A percentile compares a stretch with the other conserved stretches of the same genome.
phyloP scores from a whole-genome alignment of 1,284 basidiomycete species.

The Malassezia restricta region DNA sequence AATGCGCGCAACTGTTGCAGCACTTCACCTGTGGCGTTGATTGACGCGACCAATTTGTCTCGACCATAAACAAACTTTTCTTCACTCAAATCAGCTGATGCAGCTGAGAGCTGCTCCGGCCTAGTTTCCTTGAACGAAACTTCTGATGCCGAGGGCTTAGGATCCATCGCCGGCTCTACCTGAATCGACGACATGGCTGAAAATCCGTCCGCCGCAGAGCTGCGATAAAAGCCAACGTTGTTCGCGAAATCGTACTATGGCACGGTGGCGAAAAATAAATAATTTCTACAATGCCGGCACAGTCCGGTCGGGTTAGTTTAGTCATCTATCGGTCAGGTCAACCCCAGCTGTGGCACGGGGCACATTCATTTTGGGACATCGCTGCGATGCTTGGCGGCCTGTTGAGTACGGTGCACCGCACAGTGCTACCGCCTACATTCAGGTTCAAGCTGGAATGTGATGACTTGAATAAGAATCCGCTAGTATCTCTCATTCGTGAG shows the following conservation, averaged over 20 bases:
- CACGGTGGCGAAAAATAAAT: no score
- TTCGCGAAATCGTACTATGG: no score
- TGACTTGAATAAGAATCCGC: not conserved
- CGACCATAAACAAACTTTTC: constrained; percentile 5
- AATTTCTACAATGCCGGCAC: no score
- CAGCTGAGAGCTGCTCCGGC: not conserved
- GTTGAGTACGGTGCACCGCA: not conserved
- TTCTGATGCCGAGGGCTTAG: not conserved
- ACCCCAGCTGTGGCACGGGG: no score
- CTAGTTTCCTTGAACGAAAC: no score
- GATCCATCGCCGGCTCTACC: no score
- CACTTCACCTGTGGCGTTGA: constrained; percentile 61
- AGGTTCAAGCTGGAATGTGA: constrained; percentile 6
- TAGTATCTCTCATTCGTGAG: not conserved
- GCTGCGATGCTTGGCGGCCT: not conserved
- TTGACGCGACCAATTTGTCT: constrained; percentile 57
- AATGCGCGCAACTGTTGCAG: constrained; percentile 64
- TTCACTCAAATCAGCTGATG: constrained; percentile 6
- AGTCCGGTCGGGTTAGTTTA: no score
- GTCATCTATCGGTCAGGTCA: no score
- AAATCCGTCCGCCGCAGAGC: no score
- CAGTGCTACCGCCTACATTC: constrained; percentile 1
- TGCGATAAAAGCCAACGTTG: no score
- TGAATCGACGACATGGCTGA: no score
- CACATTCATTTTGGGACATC: no score